A percentile compares a stretch with the other conserved stretches of the same genome.
phyloP scores from a whole-genome alignment of 495 filamentous ascomycete species.

The Neurospora sp. region DNA sequence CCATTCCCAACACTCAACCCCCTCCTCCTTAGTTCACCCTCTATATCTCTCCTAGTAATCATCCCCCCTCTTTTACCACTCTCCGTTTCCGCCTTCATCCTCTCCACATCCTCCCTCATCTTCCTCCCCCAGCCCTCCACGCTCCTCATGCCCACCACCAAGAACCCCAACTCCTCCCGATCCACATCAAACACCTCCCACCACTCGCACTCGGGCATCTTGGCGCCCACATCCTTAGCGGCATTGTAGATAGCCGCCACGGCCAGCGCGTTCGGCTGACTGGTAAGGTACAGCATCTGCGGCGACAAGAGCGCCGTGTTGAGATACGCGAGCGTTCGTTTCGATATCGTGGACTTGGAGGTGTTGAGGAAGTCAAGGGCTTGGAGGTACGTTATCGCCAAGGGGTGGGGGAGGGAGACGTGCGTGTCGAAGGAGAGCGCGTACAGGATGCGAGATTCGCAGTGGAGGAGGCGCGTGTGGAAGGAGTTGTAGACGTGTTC shows the following conservation, averaged over 20 bases:
- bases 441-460: conserved; percentile 66
- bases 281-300: conserved; percentile 81
- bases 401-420: conserved; percentile 70
- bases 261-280: conserved; percentile 78
- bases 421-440: conserved; percentile 73
- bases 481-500: conserved; percentile 58
- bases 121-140: conserved; percentile 57
- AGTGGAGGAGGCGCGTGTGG: conserved; percentile 50
- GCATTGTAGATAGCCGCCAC: conserved; percentile 84
- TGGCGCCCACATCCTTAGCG: conserved; percentile 64
- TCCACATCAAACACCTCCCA: conserved; percentile 99
- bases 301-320: conserved; percentile 78
- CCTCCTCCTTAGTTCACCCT: conserved; percentile 33
- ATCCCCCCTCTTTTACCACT: conserved; percentile 15
- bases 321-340: conserved; percentile 60
- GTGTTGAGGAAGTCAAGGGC: conserved; percentile 53
- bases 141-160: conserved; percentile 80
- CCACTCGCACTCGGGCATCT: conserved; percentile 76
- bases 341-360: conserved; percentile 39
- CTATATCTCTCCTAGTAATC: conserved; percentile 30
- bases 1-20: conserved; percentile 26
- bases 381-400: conserved; percentile 90
- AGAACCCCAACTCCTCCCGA: conserved; percentile 84
- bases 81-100: conserved; percentile 17
- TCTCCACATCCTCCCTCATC: conserved; percentile 23